Conservation (phyloP, 2,329 filamentous ascomycete genomes). For the Aspergillus fumigatus region DNA sequence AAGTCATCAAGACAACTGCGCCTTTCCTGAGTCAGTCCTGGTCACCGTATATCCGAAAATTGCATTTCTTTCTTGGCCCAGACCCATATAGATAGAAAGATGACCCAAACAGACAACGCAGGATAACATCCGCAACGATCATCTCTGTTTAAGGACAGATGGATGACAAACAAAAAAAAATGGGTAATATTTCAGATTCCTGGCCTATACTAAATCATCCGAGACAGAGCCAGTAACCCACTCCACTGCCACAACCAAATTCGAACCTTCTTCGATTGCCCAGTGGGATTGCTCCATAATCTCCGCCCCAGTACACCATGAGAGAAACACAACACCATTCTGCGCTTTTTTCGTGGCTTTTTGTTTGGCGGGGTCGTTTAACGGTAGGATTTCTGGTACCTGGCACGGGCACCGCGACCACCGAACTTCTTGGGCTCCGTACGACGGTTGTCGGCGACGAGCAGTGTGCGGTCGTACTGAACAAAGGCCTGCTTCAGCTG, state of each 20-base stretch:
- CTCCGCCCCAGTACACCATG: conserved; percentile 4
- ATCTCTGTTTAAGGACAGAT: conserved; percentile 2
- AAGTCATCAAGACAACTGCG: not conserved
- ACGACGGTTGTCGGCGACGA: conserved; percentile 98
- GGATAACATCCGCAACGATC: conserved; percentile 3
- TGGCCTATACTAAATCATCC: conserved; percentile 27
- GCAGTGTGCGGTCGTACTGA: conserved; percentile 92
- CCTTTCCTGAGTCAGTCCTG: not conserved
- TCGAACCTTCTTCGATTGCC: conserved; percentile 13
- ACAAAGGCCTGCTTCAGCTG: conserved; percentile 95
- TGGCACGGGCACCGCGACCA: conserved; percentile 82
- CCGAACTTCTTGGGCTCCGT: conserved; percentile 96
- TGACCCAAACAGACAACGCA: not conserved
- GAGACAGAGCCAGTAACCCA: conserved; percentile 25
- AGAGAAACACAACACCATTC: conserved; percentile 10
- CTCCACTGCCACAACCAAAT: conserved; percentile 22
- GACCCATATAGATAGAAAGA: not conserved
- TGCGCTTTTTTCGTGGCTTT: conserved; percentile 7
- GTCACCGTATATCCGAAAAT: not conserved
- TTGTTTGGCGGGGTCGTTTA: conserved; percentile 48
- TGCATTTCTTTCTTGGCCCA: conserved; percentile 1
- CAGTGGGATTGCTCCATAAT: conserved; percentile 5
- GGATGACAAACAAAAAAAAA: conserved; percentile 18
- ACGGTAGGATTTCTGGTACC: conserved; percentile 99
- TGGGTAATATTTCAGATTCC: conserved; percentile 29